Evolutionary conservation across 1,284 basidiomycete genomes (phyloP).

Genomic region (Grifola frondosa): DNA sequence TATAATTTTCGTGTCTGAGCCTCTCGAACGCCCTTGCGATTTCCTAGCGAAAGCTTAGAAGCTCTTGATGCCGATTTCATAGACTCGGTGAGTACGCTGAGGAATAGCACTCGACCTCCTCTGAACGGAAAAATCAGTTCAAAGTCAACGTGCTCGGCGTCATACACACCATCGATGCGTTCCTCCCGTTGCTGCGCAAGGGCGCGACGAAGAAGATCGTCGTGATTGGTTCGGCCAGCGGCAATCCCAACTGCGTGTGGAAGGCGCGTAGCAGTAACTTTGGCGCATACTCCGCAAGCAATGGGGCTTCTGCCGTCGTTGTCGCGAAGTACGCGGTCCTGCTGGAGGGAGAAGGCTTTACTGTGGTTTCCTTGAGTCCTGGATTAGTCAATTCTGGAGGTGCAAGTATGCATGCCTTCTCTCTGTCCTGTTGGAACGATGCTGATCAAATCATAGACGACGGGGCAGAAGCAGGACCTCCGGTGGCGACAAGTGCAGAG

Average conservation of each 20-base stretch:
- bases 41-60: conserved; percentile 11
- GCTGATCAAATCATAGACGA: background rate
- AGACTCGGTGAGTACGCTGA: conserved; percentile 6
- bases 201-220: conserved; percentile 40
- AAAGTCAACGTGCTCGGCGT: conserved; percentile 40
- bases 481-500: background rate
- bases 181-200: conserved; percentile 37
- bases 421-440: background rate
- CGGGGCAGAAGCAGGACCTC: background rate
- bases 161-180: conserved; percentile 38
- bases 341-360: conserved; percentile 36
- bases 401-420: conserved; percentile 5
- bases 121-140: conserved; percentile 25
- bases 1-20: background rate
- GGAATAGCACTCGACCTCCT: background rate
- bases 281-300: conserved; percentile 35
- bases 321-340: conserved; percentile 39
- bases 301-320: conserved; percentile 40
- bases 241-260: conserved; percentile 29
- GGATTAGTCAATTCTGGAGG: conserved; percentile 35
- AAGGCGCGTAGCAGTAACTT: conserved; percentile 6
- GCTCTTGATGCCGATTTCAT: conserved; percentile 18
- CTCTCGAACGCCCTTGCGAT: background rate
- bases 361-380: conserved; percentile 37
- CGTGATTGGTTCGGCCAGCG: conserved; percentile 33